Evolutionary conservation across 768 basidiomycete genomes (phyloP).

Genomic region (Coprinellus micaceus): DNA sequence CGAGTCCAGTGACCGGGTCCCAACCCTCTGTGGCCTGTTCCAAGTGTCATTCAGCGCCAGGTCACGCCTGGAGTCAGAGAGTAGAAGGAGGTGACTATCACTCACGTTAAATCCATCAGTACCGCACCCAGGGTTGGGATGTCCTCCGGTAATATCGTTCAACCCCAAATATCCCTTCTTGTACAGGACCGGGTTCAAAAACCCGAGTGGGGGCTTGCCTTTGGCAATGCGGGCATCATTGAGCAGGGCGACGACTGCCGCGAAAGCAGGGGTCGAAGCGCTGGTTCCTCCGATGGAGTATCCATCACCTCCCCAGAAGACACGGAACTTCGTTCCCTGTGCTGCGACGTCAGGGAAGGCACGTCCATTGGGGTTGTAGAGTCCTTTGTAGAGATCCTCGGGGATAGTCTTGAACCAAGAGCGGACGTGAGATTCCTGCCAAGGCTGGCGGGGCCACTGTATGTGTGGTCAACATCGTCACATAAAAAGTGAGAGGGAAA

Average conservation of each 20-base stretch:
- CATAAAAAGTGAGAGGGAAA: background rate
- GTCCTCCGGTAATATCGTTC: constrained; percentile 58
- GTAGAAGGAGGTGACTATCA: constrained; percentile 7
- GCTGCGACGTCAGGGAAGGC: constrained; percentile 63
- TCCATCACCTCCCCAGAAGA: constrained; percentile 39
- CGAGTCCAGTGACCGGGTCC: constrained; percentile 60
- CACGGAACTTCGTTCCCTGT: constrained; percentile 46
- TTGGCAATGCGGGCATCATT: constrained; percentile 56
- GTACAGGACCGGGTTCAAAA: constrained; percentile 65
- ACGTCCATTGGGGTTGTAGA: constrained; percentile 53
- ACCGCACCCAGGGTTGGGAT: constrained; percentile 52
- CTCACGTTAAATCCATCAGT: constrained; percentile 64
- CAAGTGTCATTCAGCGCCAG: background rate
- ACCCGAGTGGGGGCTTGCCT: constrained; percentile 48
- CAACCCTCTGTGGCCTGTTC: constrained; percentile 46
- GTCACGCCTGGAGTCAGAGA: too few relatives aligned
- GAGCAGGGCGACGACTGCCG: constrained; percentile 59
- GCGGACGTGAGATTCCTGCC: constrained; percentile 45
- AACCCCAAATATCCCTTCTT: constrained; percentile 33
- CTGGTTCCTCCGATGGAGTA: constrained; percentile 59
- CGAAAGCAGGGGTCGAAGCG: constrained; percentile 60
- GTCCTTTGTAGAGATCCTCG: constrained; percentile 48
- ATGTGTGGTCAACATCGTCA: background rate
- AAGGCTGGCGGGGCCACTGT: constrained; percentile 52
- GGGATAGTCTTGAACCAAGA: constrained; percentile 44